Conservation (phyloP, 352 stramenopile species). For the Phytopythium sindhum region DNA sequence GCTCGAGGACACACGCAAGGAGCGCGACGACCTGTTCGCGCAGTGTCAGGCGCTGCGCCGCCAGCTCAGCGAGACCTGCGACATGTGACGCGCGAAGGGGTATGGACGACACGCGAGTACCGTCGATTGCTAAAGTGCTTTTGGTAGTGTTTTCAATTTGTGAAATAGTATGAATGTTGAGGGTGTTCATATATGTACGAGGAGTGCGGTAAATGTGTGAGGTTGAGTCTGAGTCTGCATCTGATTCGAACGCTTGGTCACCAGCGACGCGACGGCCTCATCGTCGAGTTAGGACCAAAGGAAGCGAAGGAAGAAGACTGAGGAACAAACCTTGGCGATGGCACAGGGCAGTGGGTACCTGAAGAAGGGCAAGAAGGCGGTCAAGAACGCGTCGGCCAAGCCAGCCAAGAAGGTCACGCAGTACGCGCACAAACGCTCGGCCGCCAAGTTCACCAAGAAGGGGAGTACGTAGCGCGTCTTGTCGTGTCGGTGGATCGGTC, state of each 20-base stretch:
- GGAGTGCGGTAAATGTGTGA: not conserved
- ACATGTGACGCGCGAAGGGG: constrained; percentile 1
- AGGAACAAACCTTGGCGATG: constrained; percentile 50
- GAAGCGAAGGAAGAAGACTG: not conserved
- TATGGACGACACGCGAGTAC: not conserved
- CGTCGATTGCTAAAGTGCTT: not conserved
- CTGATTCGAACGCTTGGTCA: not conserved
- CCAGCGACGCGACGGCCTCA: no score
- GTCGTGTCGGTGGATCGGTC: not conserved
- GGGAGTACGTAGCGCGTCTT: constrained; percentile 53
- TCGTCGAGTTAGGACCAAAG: no score
- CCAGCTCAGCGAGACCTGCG: constrained; percentile 22
- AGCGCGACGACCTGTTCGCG: constrained; percentile 59
- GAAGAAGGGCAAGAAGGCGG: constrained; percentile 70
- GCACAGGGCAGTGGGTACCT: constrained; percentile 79
- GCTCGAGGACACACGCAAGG: constrained; percentile 33
- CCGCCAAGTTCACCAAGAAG: constrained; percentile 86
- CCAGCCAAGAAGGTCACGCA: constrained; percentile 63
- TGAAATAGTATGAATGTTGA: no score
- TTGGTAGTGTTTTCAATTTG: no score
- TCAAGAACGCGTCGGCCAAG: constrained; percentile 72
- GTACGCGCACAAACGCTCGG: constrained; percentile 80
- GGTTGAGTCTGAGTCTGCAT: not conserved
- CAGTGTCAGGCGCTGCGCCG: constrained; percentile 58
- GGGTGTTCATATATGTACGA: not conserved